phyloP scores from a whole-genome alignment of 2,329 filamentous ascomycete genomes.

The Diplodia scrobiculata region DNA sequence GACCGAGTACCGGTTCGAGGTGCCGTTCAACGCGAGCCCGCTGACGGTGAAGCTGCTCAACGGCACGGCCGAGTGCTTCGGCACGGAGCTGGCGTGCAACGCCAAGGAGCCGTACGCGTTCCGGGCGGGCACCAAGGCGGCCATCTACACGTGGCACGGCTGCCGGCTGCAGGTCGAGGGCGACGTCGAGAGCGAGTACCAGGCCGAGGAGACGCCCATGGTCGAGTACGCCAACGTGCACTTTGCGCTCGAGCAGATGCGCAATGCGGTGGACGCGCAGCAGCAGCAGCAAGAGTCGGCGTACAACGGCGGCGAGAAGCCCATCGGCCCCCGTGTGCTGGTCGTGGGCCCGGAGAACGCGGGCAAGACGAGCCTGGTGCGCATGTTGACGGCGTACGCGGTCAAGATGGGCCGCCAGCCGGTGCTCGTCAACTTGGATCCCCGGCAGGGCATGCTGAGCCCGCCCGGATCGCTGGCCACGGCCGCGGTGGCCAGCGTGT shows the following conservation, averaged over 20 bases:
- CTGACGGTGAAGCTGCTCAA: slow-evolving; percentile 63
- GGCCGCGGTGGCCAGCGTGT: slow-evolving; percentile 79
- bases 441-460: slow-evolving; percentile 63
- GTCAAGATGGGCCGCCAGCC: slow-evolving; percentile 73
- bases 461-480: slow-evolving; percentile 77
- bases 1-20: slow-evolving; percentile 52
- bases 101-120: slow-evolving; percentile 71
- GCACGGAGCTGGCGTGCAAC: slow-evolving; percentile 83
- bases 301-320: slow-evolving; percentile 30
- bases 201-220: slow-evolving; percentile 76
- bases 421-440: slow-evolving; percentile 81
- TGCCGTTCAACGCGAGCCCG: slow-evolving; percentile 38
- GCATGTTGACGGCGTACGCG: slow-evolving; percentile 77
- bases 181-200: slow-evolving; percentile 68
- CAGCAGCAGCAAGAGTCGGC: slow-evolving; percentile 47
- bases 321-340: slow-evolving; percentile 76
- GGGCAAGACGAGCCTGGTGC: slow-evolving; percentile 81
- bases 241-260: slow-evolving; percentile 75
- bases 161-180: slow-evolving; percentile 80
- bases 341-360: slow-evolving; percentile 75
- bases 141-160: slow-evolving; percentile 89
- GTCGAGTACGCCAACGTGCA: slow-evolving; percentile 82
- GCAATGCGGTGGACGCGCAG: slow-evolving; percentile 49
- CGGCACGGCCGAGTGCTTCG: slow-evolving; percentile 90
- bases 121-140: slow-evolving; percentile 71